A percentile compares a stretch with the other conserved stretches of the same genome.
These are phyloP conservation scores for Linanthus parryae DNA, from an alignment of 148 eudicot species.

Conservation along the genomic window DNA sequence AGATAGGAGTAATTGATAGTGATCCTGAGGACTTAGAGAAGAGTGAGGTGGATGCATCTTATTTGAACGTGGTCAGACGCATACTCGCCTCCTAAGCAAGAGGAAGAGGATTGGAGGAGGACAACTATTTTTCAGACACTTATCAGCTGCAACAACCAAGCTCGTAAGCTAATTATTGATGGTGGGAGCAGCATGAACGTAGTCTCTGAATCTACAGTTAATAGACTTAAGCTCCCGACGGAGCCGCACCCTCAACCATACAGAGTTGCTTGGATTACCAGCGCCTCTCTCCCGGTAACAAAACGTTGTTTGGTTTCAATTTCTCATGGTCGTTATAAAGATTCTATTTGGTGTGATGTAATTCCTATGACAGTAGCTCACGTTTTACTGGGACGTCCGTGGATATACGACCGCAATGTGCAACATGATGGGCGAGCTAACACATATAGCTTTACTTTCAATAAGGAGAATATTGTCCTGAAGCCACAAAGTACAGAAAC, in stretches of 20 bases:
- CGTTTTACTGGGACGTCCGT: not conserved
- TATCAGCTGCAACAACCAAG: not conserved
- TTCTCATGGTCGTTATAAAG: not conserved
- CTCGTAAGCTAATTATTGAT: not conserved
- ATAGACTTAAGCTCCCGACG: not conserved
- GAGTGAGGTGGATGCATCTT: not conserved
- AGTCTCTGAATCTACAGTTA: not conserved
- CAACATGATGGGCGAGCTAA: not conserved
- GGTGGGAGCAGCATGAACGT: constrained; percentile 1
- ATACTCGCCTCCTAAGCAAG: not conserved
- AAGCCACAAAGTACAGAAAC: not conserved
- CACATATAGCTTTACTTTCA: not conserved
- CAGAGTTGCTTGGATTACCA: not conserved
- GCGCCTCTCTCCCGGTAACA: no score
- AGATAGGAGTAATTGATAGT: no score
- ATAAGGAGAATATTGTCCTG: not conserved
- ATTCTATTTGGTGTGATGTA: constrained; percentile 4
- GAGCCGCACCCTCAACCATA: not conserved
- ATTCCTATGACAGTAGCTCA: not conserved
- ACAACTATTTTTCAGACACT: not conserved
- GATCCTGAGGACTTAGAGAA: no score
- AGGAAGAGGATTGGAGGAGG: not conserved
- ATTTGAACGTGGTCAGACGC: not conserved
- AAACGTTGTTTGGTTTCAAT: not conserved
- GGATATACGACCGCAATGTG: constrained; percentile 4